phyloP scores from a whole-genome alignment of 2,329 filamentous ascomycete genomes.

The Exophiala xenobiotica region DNA sequence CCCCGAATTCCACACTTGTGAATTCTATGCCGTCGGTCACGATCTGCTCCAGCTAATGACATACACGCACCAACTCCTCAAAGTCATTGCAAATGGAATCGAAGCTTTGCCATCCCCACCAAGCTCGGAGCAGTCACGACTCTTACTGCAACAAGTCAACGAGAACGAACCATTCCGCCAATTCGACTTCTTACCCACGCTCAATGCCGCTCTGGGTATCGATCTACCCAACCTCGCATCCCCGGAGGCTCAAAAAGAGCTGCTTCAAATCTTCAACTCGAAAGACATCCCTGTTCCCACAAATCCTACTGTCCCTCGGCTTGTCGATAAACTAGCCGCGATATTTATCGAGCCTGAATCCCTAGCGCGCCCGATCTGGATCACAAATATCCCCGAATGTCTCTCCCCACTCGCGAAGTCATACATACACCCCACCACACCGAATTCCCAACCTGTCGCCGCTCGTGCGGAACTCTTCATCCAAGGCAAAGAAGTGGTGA shows the following conservation, averaged over 20 bases:
- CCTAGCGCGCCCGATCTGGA: slow-evolving; percentile 68
- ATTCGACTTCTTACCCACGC: slow-evolving; percentile 77
- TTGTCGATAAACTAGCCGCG: slow-evolving; percentile 79
- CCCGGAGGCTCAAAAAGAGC: slow-evolving; percentile 56
- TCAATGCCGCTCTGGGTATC: slow-evolving; percentile 67
- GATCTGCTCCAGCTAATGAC: slow-evolving; percentile 44
- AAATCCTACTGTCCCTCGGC: slow-evolving; percentile 60
- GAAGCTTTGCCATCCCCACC: neutral
- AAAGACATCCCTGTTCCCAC: slow-evolving; percentile 51
- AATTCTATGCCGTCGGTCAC: slow-evolving; percentile 87
- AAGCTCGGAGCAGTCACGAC: neutral
- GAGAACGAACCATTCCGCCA: slow-evolving; percentile 54
- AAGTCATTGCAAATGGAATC: slow-evolving; percentile 6
- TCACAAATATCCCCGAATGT: slow-evolving; percentile 83
- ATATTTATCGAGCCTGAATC: slow-evolving; percentile 78
- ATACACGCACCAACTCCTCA: slow-evolving; percentile 17
- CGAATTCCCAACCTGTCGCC: slow-evolving; percentile 69
- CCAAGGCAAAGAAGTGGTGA: slow-evolving; percentile 76
- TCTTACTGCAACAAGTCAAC: slow-evolving; percentile 45
- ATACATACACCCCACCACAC: slow-evolving; percentile 62
- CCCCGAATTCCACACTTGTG: slow-evolving; percentile 95
- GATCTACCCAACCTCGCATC: slow-evolving; percentile 63
- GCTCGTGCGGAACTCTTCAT: slow-evolving; percentile 86
- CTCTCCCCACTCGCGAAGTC: slow-evolving; percentile 91
- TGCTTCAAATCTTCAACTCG: slow-evolving; percentile 57